Evolutionary conservation across 192 early-diverging fungal species (phyloP), one percentile per base, ranked within the genome.

Genomic region (Allomyces arbusculus): DNA sequence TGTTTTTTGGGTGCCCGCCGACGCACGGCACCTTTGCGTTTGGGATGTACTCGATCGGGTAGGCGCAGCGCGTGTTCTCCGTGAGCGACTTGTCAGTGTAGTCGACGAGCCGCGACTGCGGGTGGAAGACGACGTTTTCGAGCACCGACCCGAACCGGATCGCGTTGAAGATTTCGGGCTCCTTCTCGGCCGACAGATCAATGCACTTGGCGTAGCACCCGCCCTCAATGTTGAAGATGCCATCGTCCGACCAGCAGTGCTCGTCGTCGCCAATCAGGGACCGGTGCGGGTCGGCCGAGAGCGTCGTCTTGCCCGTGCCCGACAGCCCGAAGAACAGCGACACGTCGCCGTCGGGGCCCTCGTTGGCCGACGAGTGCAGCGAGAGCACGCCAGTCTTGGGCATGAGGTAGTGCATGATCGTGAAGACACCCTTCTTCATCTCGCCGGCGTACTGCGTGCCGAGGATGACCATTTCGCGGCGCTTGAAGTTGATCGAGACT

Each of bases 351-450:
- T 77, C 69, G 25, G 86, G 79, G 63, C 91, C 90, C 74, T 92
- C 91, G 70, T 98, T 98, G 66, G 92, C 93, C 66, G 89, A 91
- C 8, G 95, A 94, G 80, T 92, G 90, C 61, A 92, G 79, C 24
- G 90, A 92, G 11, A 92, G 76, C 40, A 92, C 89, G 45, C 86
- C 87, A 23, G 79, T 77, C 85, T 91, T 94, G 72, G 95, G 95
- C 92, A 95, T 95, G 69, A 90, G 76, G 83, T 98, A 95, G 77
- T 98, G 92, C 95, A 98, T 95, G 63, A 98, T 91, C 24, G 92
- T 95, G 79, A 95, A 93, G 66, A 91, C 78, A 73, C 94, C 95
- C 87, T 98, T 98, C 81, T 98, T 98, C 95, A 98, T 98, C 79
- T 98, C 95, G 65, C 95, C 95, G 65, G 95, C 95, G 70, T 98